Percentiles rank a stretch among this genome's conserved stretches.
These are phyloP conservation scores for Cryptosporidium bovis DNA, from an alignment of 169 alveolate genomes.

Conservation along the genomic window DNA sequence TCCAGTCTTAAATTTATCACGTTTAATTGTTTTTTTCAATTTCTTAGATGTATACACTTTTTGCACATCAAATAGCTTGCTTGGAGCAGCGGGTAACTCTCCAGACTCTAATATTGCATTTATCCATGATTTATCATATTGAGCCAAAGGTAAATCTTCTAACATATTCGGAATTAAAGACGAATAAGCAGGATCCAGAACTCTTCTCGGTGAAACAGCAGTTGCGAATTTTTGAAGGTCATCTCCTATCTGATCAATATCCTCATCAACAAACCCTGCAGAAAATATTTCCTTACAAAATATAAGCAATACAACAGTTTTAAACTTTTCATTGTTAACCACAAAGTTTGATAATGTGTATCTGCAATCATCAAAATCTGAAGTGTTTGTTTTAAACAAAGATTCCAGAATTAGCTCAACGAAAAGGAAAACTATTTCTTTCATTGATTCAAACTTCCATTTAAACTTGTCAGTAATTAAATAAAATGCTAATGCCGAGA, in stretches of 20 bases:
- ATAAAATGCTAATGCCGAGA: constrained; percentile 31
- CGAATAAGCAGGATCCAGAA: neutral
- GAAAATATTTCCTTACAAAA: constrained; percentile 57
- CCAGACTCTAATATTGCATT: neutral
- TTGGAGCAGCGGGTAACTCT: neutral
- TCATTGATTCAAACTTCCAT: constrained; percentile 15
- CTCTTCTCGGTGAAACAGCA: constrained; percentile 34
- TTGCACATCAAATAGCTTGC: neutral
- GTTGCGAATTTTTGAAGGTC: neutral
- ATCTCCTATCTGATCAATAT: neutral
- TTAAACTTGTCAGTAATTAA: neutral
- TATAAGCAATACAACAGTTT: neutral
- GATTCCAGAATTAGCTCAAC: neutral
- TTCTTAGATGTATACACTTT: constrained; percentile 3
- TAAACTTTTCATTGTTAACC: neutral
- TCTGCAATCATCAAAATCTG: neutral
- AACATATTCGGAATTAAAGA: constrained; percentile 18
- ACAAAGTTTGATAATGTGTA: neutral
- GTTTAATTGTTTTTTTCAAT: neutral
- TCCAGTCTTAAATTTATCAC: neutral
- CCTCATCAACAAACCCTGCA: constrained; percentile 38
- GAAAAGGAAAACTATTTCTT: neutral
- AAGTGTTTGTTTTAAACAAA: constrained; percentile 4
- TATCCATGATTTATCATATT: constrained; percentile 25
- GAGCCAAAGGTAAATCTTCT: neutral